Evolutionary conservation across 306 rosid genomes (phyloP), one percentile per base, ranked within the genome.

Genomic region (Dicorynia guianensis): DNA sequence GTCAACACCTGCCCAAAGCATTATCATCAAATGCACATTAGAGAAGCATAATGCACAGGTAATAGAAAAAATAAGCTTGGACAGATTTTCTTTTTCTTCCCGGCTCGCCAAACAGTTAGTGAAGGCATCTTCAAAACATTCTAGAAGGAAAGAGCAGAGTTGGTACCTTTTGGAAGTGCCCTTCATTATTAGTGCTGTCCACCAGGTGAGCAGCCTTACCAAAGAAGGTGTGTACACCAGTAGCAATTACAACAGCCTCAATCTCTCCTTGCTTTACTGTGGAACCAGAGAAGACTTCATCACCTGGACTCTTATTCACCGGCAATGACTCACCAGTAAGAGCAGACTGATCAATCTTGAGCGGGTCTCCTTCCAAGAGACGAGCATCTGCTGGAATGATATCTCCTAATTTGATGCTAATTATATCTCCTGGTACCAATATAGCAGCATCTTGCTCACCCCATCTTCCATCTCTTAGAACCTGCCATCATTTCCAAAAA

Each of bases 121-220:
- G 15, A 42, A 78, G 30, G 12, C 11, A 18, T 19, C 10, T 57
- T 40, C 65, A n/a, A 15, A 38, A 25, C 11, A 13, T 10, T 53
- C 3, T 48, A 10, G 39, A 9, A 17, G 5, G 34, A 1, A 33
- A 55, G 59, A 38, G 38, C 57, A 42, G 67, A 38, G 69, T 43
- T 63, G 12, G 14, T 83, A 91, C 97, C 94, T 89, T 89, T 79
- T 91, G 97, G 79, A 91, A 91, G 69, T 91, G 97, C 0, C 97
- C 97, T 34, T 25, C 88, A 54, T 84, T 83, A 39, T 91, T 80
- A 53, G 97, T 91, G 85, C 85, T 87, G 67, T 91, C 97, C 18
- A 91, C 97, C 61, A 91, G 61, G 52, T 91, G 97, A 79, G 94
- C 97, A 76, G 97, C 97, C 79, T 91, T 91, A 47, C 97, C 97